Conservation (phyloP, 2,329 filamentous ascomycete species). For the Apiospora koreana region DNA sequence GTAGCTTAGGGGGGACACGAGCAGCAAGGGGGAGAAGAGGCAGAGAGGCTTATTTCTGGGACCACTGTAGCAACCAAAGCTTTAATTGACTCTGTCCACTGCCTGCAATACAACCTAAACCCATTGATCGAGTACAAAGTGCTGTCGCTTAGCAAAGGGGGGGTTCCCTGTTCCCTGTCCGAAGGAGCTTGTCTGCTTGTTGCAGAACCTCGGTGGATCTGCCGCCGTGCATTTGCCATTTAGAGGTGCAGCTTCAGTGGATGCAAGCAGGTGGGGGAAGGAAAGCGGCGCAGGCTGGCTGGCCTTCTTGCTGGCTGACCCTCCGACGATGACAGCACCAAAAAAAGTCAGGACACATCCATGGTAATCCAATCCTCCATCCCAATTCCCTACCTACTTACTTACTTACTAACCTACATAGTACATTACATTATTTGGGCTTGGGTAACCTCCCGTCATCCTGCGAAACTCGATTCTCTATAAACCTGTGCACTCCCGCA, state of each 20-base stretch:
- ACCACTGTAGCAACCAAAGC: not conserved
- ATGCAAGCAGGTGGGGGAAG: conserved; percentile 1
- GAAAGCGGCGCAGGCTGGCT: not conserved
- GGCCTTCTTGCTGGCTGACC: too few species aligned
- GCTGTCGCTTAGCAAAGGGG: not conserved
- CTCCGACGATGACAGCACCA: not conserved
- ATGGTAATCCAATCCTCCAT: not conserved
- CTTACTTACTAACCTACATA: too few species aligned
- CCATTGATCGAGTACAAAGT: not conserved
- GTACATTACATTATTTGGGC: too few species aligned
- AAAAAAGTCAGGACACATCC: not conserved
- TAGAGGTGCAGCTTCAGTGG: conserved; percentile 4
- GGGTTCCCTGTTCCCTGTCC: not conserved
- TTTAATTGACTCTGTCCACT: conserved; percentile 6
- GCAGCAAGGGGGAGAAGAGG: not conserved
- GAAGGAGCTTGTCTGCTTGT: not conserved
- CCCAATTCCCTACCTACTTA: not conserved
- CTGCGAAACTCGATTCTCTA: not conserved
- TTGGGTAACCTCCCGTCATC: not conserved
- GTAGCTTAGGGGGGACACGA: not conserved
- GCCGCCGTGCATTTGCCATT: not conserved
- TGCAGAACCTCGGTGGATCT: conserved; percentile 1
- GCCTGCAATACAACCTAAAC: not conserved
- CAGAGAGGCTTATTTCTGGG: not conserved
- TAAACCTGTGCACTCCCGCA: not conserved